Evolutionary conservation across 2,329 filamentous ascomycete genomes (phyloP), one percentile per base, ranked within the genome.

Genomic region (Talaromyces sp.): DNA sequence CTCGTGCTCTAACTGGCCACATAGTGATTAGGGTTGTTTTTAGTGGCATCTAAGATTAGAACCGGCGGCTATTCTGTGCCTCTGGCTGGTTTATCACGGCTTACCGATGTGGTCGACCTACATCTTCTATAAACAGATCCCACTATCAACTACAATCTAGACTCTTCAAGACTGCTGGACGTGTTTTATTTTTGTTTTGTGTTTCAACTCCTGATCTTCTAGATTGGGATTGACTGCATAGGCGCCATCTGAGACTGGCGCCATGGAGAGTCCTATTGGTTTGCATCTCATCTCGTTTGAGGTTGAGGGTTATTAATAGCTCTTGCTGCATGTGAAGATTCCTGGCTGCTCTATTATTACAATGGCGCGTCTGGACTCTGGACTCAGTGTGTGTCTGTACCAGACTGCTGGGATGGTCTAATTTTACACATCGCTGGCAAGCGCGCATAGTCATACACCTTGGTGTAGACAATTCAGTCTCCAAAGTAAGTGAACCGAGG

Each of bases 1-100:
- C 22, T 41, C 5, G 17, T 22, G 33, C 17, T 43, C 13, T 59
- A 17, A 59, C 56, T 59, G 39, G 56, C 52, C 39, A 33, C 6
- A 4, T 22, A 22, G 33, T 56, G 52, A 39, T 37, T 56, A 56
- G 52, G 31, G 60, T 25, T 27, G 25, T 3, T 35, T 2, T 22
- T 63, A 43, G 39, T 37, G 27, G 0, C 9, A n/a, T 43, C 61
- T 57, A 63, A 56, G 49, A 63, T 45, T 63, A 63, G 61, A 56
- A n/a, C 35, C 0, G 61, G 61, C 61, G 61, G 61, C 61, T 63
- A 63, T 63, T 27, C 61, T 19, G 49, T 37, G 39, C 25, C 15
- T 47, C 35, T 57, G 49, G 61, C 52, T 62, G 61, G 61, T 39
- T 35, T 43, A 33, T 57, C 33, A 57, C 52, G 52, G 52, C 52